phyloP scores from a whole-genome alignment of 2,329 filamentous ascomycete species.

The Cucurbitaria berberidis region DNA sequence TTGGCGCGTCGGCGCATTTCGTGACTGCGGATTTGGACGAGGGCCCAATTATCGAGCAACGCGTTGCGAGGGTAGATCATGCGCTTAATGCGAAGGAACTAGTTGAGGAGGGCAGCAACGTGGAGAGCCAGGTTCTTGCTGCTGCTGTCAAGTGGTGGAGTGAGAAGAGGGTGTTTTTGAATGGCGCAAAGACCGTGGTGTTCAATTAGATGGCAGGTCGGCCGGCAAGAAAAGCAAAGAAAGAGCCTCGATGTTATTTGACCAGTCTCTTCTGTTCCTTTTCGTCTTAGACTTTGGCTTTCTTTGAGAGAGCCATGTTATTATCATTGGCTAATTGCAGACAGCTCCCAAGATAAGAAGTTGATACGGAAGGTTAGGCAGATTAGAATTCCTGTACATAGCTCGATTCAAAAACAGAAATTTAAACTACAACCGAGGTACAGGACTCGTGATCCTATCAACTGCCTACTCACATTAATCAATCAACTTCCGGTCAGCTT shows the following conservation, averaged over 20 bases:
- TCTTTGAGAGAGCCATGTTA: background rate
- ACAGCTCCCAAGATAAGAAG: background rate
- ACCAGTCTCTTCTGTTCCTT: background rate
- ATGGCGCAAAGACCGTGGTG: constrained; percentile 80
- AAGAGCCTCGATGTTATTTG: background rate
- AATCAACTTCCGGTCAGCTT: background rate
- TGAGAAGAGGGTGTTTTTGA: constrained; percentile 77
- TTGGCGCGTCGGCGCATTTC: constrained; percentile 84
- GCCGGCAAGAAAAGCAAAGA: background rate
- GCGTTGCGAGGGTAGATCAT: constrained; percentile 78
- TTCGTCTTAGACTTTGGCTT: background rate
- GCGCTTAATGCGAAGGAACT: constrained; percentile 76
- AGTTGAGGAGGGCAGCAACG: constrained; percentile 80
- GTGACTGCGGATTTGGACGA: constrained; percentile 85
- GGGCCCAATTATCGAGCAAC: constrained; percentile 87
- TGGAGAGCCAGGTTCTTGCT: constrained; percentile 82
- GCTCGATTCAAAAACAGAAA: background rate
- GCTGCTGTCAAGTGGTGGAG: constrained; percentile 85
- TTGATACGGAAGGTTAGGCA: no score
- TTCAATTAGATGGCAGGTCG: constrained; percentile 59
- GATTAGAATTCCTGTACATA: background rate
- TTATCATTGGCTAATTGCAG: background rate
- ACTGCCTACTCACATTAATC: background rate
- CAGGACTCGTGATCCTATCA: background rate
- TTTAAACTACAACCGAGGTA: background rate